These are phyloP conservation scores for Oxytropis ochrocephala DNA, from an alignment of 306 rosid species.

Conservation along the genomic window DNA sequence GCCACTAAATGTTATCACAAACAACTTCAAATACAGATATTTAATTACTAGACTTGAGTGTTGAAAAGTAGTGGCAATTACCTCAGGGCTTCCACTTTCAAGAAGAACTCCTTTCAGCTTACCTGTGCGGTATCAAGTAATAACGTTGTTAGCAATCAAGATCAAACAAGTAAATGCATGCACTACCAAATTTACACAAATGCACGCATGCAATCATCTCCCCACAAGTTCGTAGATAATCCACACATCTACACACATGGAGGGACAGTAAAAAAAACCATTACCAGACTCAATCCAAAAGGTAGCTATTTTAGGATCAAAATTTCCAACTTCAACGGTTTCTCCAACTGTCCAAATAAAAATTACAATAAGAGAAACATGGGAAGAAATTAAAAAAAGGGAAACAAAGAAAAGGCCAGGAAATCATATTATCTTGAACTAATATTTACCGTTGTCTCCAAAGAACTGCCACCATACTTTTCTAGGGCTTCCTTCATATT, in stretches of 20 bases:
- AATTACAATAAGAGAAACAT: neutral
- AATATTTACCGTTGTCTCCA: conserved; percentile 71
- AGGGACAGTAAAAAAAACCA: neutral
- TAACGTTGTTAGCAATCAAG: conserved; percentile 22
- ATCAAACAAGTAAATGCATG: neutral
- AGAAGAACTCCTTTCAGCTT: conserved; percentile 88
- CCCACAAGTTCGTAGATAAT: neutral
- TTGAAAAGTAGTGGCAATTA: conserved; percentile 25
- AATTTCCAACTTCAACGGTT: conserved; percentile 83
- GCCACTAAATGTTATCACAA: neutral
- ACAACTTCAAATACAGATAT: neutral
- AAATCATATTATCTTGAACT: neutral
- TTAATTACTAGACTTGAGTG: neutral
- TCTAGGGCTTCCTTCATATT: conserved; percentile 82
- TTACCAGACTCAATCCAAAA: conserved; percentile 95
- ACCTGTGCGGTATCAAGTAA: conserved; percentile 40
- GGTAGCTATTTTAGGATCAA: conserved; percentile 89
- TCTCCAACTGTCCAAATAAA: conserved; percentile 70
- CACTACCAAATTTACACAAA: neutral
- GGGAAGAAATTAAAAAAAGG: neutral
- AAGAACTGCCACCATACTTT: conserved; percentile 97
- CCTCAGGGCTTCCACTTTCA: conserved; percentile 93
- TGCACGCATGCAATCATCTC: neutral
- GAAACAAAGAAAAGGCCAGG: neutral
- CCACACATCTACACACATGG: neutral